Evolutionary conservation across 805 yeast genomes (phyloP).

Genomic region (Metschnikowia hibisci): DNA sequence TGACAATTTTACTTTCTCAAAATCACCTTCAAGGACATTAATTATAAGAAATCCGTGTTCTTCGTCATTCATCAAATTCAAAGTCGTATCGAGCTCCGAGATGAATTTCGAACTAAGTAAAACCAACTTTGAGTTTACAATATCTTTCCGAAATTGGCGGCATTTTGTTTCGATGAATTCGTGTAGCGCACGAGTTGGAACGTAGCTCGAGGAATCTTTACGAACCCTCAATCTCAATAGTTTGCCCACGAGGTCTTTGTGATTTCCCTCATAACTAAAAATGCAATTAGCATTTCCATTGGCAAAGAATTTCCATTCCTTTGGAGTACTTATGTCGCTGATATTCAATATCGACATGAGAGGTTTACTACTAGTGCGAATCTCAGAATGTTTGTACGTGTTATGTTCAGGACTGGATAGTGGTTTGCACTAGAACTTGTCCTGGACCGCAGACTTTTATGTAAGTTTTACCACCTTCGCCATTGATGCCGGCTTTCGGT

Average conservation of each 20-base stretch:
- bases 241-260: constrained; percentile 30
- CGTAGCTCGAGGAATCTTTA: constrained; percentile 32
- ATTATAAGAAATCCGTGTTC: constrained; percentile 43
- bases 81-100: constrained; percentile 23
- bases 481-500: neutral
- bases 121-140: constrained; percentile 31
- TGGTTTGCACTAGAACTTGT: constrained; percentile 4
- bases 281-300: constrained; percentile 50
- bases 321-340: constrained; percentile 5
- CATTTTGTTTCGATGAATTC: constrained; percentile 37
- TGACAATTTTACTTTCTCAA: constrained; percentile 25
- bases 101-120: constrained; percentile 30
- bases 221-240: constrained; percentile 37
- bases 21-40: constrained; percentile 35
- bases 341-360: neutral
- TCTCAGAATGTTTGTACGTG: neutral
- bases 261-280: constrained; percentile 37
- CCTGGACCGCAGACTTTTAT: constrained; percentile 3
- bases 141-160: constrained; percentile 27
- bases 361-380: neutral
- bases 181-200: constrained; percentile 39
- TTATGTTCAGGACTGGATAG: neutral
- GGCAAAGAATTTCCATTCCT: constrained; percentile 43
- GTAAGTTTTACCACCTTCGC: neutral
- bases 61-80: constrained; percentile 35